Conservation (phyloP, 1,139 yeast genomes). For the Candida dubliniensis region DNA sequence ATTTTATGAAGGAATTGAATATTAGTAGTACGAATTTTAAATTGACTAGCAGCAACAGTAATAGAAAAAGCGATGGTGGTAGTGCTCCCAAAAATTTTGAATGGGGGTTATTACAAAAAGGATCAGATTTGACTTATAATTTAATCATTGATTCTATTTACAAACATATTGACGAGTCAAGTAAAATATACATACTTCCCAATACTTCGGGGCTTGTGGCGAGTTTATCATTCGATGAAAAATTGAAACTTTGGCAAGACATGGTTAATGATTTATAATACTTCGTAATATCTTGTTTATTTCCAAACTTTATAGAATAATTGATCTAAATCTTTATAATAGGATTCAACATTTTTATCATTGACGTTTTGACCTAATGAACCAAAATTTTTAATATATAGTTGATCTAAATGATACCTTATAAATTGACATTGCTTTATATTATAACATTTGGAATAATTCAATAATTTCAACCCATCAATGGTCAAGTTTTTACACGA, state of each 20-base stretch:
- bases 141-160: constrained; percentile 19
- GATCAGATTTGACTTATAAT: constrained; percentile 17
- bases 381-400: constrained; percentile 42
- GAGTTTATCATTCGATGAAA: constrained; percentile 43
- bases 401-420: constrained; percentile 36
- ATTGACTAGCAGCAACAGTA: too few species aligned
- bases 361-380: constrained; percentile 35
- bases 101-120: constrained; percentile 53
- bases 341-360: constrained; percentile 27
- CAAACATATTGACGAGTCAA: constrained; percentile 10
- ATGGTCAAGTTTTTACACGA: constrained; percentile 37
- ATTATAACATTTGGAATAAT: constrained; percentile 42
- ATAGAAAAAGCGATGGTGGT: too few species aligned
- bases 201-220: constrained; percentile 79
- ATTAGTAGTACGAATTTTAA: neutral
- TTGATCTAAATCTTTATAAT: constrained; percentile 33
- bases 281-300: constrained; percentile 11
- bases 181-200: constrained; percentile 58
- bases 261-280: constrained; percentile 12
- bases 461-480: constrained; percentile 34
- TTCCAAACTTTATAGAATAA: constrained; percentile 40
- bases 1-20: constrained; percentile 17
- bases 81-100: constrained; percentile 20
- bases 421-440: constrained; percentile 42
- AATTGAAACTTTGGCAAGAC: constrained; percentile 49